Percentiles rank a stretch among this genome's conserved stretches.
phyloP scores from a whole-genome alignment of 495 filamentous ascomycete species.

The Aspergillus nanangensis region DNA sequence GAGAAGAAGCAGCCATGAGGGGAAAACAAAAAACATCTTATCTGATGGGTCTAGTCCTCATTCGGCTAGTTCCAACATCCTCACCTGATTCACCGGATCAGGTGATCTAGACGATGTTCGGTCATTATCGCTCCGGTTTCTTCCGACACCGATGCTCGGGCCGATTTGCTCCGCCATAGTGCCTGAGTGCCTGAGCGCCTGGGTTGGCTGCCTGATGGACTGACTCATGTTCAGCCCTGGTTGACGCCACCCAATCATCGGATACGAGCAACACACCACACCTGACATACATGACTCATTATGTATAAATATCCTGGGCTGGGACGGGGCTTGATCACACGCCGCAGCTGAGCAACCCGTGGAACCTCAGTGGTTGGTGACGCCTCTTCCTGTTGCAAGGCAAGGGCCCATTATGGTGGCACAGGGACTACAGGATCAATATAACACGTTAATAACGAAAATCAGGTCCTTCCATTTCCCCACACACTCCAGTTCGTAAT shows the following conservation, averaged over 20 bases:
- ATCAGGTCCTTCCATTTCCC: slow-evolving; percentile 29
- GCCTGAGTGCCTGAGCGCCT: background rate
- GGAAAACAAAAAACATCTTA: slow-evolving; percentile 15
- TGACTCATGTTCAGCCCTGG: background rate
- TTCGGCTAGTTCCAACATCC: background rate
- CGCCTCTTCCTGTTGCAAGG: too few species aligned
- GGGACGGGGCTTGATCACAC: too few species aligned
- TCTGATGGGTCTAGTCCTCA: slow-evolving; percentile 14
- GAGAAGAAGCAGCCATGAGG: background rate
- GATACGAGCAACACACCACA: slow-evolving; percentile 6
- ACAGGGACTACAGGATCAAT: too few species aligned
- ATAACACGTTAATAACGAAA: slow-evolving; percentile 12
- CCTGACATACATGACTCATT: slow-evolving; percentile 2
- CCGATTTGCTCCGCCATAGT: background rate
- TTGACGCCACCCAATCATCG: slow-evolving; percentile 6
- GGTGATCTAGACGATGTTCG: background rate
- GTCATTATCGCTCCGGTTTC: background rate
- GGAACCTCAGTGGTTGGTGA: too few species aligned
- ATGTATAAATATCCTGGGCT: too few species aligned
- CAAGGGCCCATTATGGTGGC: too few species aligned
- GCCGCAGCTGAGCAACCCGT: too few species aligned
- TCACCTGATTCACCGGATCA: too few species aligned
- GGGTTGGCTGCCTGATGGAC: background rate
- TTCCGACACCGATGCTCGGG: background rate
- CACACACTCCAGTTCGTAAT: slow-evolving; percentile 37